Evolutionary conservation across 1,284 basidiomycete species (phyloP).

Genomic region (Ustilago trichophora): DNA sequence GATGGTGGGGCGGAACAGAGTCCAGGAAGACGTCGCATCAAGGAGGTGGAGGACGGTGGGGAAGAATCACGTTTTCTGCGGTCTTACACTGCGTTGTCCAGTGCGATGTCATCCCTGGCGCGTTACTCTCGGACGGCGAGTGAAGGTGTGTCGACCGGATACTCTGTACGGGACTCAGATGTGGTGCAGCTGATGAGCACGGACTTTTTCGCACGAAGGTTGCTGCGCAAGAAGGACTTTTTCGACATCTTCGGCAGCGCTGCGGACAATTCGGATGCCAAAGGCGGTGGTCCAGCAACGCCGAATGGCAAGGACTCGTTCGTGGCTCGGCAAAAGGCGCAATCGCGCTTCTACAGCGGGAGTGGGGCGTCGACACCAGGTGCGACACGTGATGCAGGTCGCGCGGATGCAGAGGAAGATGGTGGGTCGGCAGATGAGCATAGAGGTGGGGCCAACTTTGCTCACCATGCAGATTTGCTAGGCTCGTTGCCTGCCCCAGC

Average conservation of each 20-base stretch:
- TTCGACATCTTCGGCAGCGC: conserved; percentile 30
- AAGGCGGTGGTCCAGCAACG: conserved; percentile 10
- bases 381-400: conserved; percentile 2
- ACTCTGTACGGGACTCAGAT: conserved; percentile 52
- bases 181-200: conserved; percentile 58
- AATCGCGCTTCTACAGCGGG: conserved; percentile 31
- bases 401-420: conserved; percentile 1
- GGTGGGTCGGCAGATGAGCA: conserved; percentile 11
- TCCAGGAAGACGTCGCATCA: neutral
- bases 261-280: conserved; percentile 2
- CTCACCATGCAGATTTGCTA: conserved; percentile 41
- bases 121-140: conserved; percentile 33
- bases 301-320: conserved; percentile 17
- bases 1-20: neutral
- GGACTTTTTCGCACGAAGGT: conserved; percentile 45
- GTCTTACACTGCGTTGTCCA: conserved; percentile 53
- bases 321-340: conserved; percentile 17
- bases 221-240: conserved; percentile 40
- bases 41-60: conserved; percentile 14
- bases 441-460: conserved; percentile 1
- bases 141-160: conserved; percentile 27
- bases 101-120: conserved; percentile 51
- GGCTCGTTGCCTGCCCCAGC: conserved; percentile 37
- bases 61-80: conserved; percentile 49
- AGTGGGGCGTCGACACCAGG: conserved; percentile 40